These are phyloP conservation scores for Backusella tuberculispora DNA, from an alignment of 192 early-diverging fungal genomes.

Conservation along the genomic window DNA sequence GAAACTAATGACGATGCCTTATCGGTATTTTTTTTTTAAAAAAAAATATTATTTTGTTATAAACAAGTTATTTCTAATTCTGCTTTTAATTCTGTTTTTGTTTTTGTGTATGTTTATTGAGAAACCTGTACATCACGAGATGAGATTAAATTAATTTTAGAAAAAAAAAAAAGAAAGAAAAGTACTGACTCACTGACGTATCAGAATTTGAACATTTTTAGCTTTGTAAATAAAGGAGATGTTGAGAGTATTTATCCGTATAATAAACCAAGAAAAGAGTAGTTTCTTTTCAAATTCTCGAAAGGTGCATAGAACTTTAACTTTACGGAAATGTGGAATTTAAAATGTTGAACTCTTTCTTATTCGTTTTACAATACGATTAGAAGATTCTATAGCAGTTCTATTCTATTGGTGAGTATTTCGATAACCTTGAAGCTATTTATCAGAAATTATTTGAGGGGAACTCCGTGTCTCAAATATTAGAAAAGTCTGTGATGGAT, in stretches of 20 bases:
- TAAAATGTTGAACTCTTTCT: background rate
- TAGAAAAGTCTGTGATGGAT: background rate
- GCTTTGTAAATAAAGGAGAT: background rate
- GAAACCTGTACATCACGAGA: background rate
- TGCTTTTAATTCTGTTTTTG: conserved; percentile 7
- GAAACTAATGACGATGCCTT: background rate
- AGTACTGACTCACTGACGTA: background rate
- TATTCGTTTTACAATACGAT: background rate
- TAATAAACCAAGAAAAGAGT: background rate
- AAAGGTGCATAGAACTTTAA: background rate
- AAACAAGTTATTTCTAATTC: background rate
- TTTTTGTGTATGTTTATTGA: conserved; percentile 1
- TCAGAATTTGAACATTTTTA: background rate
- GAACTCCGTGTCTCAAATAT: background rate
- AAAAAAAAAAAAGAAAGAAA: background rate
- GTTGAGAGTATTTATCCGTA: background rate
- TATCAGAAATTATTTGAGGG: background rate
- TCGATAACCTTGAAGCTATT: background rate
- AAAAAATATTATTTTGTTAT: background rate
- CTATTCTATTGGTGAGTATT: background rate
- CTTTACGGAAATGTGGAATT: background rate
- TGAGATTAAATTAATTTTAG: conserved; percentile 2
- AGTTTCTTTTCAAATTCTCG: background rate
- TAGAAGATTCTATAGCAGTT: conserved; percentile 6
- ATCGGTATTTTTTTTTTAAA: background rate